Conservation (phyloP, 306 rosid genomes). For the Ceratonia siliqua region DNA sequence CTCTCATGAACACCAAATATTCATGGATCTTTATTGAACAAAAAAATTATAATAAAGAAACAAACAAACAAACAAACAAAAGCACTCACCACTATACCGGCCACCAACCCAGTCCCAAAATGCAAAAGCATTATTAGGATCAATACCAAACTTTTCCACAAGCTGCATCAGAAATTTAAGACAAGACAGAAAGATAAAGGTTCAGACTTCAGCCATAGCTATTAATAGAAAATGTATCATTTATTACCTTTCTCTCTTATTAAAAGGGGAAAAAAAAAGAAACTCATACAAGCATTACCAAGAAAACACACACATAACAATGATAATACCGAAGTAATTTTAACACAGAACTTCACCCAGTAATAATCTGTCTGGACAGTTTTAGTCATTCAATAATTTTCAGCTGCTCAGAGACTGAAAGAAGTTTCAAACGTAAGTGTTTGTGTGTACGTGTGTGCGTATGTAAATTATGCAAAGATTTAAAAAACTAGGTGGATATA, state of each 20-base stretch:
- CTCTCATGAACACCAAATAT: not conserved
- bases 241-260: not conserved
- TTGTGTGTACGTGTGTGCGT: not conserved
- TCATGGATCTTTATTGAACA: not conserved
- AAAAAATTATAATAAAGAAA: not conserved
- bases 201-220: conserved; percentile 1
- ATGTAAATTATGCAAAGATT: not conserved
- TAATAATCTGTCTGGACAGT: not conserved
- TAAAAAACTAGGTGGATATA: not conserved
- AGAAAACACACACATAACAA: not conserved
- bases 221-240: not conserved
- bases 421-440: not conserved
- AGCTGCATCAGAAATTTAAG: conserved; percentile 48
- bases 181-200: not conserved
- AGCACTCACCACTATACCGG: conserved; percentile 63
- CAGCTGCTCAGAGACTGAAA: not conserved
- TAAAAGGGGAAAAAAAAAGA: not conserved
- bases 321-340: not conserved
- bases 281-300: not conserved
- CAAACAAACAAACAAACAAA: not conserved
- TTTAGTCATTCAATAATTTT: not conserved
- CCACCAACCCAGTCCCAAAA: conserved; percentile 90
- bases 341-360: not conserved
- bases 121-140: conserved; percentile 71
- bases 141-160: conserved; percentile 73